These are phyloP conservation scores for Dictyostelium discoideum DNA, from an alignment of 78 protist genomes.

Conservation along the genomic window dicty_2.7 NC_007089.4:5978001-5978500, in stretches of 20 bases:
- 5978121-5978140: neutral
- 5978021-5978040: neutral
- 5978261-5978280: neutral
- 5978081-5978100: constrained; percentile 6
- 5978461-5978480: neutral
- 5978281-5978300: neutral
- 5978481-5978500: constrained; percentile 27
- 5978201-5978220: neutral
- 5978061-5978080: neutral
- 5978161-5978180: neutral
- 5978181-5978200: neutral
- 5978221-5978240: neutral
- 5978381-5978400: neutral
- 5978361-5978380: neutral
- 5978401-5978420: constrained; percentile 50
- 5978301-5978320: neutral
- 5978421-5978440: constrained; percentile 42
- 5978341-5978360: too few species aligned
- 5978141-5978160: neutral
- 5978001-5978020: neutral
- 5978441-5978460: constrained; percentile 36
- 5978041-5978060: neutral
- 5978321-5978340: too few species aligned
- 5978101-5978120: neutral
- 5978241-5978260: neutral